These are phyloP conservation scores for Dipteronia dyeriana DNA, from an alignment of 345 rosid genomes.

Conservation along the genomic window DNA sequence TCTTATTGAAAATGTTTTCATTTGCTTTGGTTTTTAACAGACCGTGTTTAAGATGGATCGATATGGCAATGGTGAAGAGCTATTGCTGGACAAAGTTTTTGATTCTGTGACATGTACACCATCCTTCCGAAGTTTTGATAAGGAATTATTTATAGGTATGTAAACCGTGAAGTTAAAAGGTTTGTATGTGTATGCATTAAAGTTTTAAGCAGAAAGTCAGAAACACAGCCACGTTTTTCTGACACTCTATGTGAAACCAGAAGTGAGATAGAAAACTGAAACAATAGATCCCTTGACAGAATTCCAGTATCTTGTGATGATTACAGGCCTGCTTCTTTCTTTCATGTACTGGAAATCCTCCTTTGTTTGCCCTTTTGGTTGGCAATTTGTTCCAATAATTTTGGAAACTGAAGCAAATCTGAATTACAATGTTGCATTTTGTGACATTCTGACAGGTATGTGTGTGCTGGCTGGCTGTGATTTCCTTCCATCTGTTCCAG, in stretches of 20 bases:
- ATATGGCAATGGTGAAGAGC: slow-evolving; percentile 80
- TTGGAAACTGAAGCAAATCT: neutral
- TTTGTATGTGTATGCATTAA: neutral
- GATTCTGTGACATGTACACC: slow-evolving; percentile 51
- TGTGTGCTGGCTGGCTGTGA: slow-evolving; percentile 95
- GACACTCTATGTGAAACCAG: neutral
- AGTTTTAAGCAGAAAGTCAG: neutral
- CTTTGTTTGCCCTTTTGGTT: neutral
- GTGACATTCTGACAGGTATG: slow-evolving; percentile 59
- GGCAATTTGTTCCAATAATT: slow-evolving; percentile 9
- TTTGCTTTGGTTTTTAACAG: slow-evolving; percentile 43
- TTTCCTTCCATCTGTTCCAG: slow-evolving; percentile 88
- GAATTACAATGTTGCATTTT: neutral
- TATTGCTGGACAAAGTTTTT: slow-evolving; percentile 60
- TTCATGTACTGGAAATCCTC: neutral
- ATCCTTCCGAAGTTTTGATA: slow-evolving; percentile 59
- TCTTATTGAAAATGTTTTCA: slow-evolving; percentile 29
- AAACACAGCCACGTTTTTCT: neutral
- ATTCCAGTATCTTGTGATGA: neutral
- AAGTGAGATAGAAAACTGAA: neutral
- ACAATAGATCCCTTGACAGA: neutral
- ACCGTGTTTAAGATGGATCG: slow-evolving; percentile 85
- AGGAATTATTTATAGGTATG: slow-evolving; percentile 66
- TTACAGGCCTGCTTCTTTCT: neutral
- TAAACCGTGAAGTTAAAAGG: neutral